Base-by-base conservation (phyloP, 2,329 filamentous ascomycete genomes). In the Cladophialophora carrionii region DNA sequence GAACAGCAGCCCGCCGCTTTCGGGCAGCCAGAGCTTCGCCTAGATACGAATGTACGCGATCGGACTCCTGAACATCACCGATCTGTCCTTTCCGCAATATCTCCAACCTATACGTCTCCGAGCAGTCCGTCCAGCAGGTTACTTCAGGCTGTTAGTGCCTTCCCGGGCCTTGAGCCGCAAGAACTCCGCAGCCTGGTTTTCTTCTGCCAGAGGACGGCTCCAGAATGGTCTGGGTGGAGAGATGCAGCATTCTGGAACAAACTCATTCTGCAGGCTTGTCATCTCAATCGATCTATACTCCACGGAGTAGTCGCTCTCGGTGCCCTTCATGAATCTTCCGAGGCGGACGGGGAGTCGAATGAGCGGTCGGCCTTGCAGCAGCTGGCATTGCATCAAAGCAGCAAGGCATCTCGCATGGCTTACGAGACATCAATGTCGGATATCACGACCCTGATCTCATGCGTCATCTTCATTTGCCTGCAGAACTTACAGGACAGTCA, bases 261-360 rank as follows among this genome's bases (percentile, higher is more conserved):
- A 20, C 56, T 74, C 2, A 71, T 75, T 8, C 68, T 74, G 56
- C 74, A 74, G 56, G 72, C 72, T 12, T 73, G 70, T 34, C 72
- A 74, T 48, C 66, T 72, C 10, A 72, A 74, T 54, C 72, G 68
- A 34, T 71, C 73, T 1, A 68, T 75, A 22, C 73, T 73, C 61
- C 73, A 75, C 63, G 70, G 72, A 9, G 68, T 74, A 57, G 71
- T 74, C 29, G 73, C 73, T 8, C 60, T 74, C 8, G 74, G 74
- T 12, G 71, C 74, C 6, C 56, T 74, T 8, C 74, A 75, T 57
- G 74, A 75, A 63, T 69, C 69, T 20, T 67, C 64, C 55, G 69
- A 71, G 48, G 48, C 62, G 1, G 66, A 69, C 24, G 52, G 64
- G 20, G 69, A 69, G 37, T 65, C 64, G 10, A 61, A 66, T 48